Conservation (phyloP, 768 basidiomycete species). For the Trametes cubensis region DNA sequence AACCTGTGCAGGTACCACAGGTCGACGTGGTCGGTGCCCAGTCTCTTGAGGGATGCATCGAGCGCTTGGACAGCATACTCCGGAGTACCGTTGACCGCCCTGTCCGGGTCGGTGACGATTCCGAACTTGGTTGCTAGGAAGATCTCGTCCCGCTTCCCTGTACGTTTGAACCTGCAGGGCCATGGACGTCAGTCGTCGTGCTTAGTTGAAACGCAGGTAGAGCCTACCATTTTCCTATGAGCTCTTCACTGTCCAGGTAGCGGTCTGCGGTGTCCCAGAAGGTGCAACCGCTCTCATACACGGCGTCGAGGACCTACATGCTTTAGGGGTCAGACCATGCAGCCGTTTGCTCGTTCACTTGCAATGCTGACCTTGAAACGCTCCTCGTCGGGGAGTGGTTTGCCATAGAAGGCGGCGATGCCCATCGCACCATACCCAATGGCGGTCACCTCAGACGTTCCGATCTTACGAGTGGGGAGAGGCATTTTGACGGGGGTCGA, state of each 20-base stretch:
- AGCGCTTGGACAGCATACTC: constrained; percentile 32
- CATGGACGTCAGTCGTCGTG: not conserved
- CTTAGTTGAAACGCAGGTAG: too few relatives aligned
- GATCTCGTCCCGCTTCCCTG: constrained; percentile 54
- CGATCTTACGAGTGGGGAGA: constrained; percentile 47
- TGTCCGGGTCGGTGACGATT: constrained; percentile 13
- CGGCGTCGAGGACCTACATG: constrained; percentile 45
- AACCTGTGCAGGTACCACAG: constrained; percentile 38
- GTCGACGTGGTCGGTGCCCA: constrained; percentile 38
- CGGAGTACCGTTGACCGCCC: constrained; percentile 30
- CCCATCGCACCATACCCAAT: constrained; percentile 69
- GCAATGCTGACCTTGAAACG: constrained; percentile 51
- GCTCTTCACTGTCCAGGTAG: constrained; percentile 47
- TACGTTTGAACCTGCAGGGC: constrained; percentile 53
- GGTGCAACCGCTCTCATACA: constrained; percentile 44
- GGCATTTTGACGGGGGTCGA: not conserved
- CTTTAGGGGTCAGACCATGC: too few relatives aligned
- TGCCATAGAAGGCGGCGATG: constrained; percentile 52
- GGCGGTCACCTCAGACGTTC: constrained; percentile 47
- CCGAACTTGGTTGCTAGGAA: constrained; percentile 47
- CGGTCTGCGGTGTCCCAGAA: constrained; percentile 51
- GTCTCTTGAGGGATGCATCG: constrained; percentile 31
- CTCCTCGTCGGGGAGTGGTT: constrained; percentile 53
- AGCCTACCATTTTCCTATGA: constrained; percentile 47
- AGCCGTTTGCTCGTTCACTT: not conserved